Evolutionary conservation across 228 moss, liverwort and hornwort species (phyloP).

Genomic region (Sphagnum magellanicum): DNA sequence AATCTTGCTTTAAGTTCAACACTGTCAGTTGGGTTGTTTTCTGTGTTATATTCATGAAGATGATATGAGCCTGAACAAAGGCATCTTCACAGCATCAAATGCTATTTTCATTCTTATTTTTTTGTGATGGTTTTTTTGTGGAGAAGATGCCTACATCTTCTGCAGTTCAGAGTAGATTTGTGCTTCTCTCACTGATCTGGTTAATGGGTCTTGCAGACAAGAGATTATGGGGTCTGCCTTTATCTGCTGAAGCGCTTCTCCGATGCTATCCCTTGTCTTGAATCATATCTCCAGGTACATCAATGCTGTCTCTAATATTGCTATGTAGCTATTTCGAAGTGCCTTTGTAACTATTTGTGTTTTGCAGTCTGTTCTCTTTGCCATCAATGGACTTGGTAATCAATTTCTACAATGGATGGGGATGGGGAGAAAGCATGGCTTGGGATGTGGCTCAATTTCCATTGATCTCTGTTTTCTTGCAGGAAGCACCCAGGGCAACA

Average conservation of each 20-base stretch:
- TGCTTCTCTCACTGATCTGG: not conserved
- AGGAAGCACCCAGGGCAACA: slow-evolving; percentile 51
- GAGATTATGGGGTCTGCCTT: slow-evolving; percentile 56
- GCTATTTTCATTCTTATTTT: not conserved
- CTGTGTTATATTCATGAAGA: not conserved
- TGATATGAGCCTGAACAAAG: no score
- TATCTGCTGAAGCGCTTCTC: slow-evolving; percentile 58
- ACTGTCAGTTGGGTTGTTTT: no score
- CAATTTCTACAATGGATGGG: not conserved
- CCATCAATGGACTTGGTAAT: not conserved
- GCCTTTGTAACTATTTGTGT: not conserved
- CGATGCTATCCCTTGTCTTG: slow-evolving; percentile 61
- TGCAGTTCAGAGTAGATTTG: not conserved
- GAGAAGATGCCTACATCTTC: not conserved
- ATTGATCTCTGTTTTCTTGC: slow-evolving; percentile 1
- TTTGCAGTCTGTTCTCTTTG: not conserved
- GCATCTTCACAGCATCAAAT: no score
- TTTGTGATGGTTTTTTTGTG: not conserved
- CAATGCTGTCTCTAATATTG: not conserved
- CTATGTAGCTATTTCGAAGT: not conserved
- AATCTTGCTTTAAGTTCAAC: no score
- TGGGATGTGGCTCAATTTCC: not conserved
- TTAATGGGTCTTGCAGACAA: slow-evolving; percentile 22
- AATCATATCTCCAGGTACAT: slow-evolving; percentile 51
- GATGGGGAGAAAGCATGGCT: not conserved